Percentiles rank a stretch among this genome's conserved stretches.
phyloP scores from a whole-genome alignment of 345 rosid genomes.

The Eucalyptus polyanthemos region DNA sequence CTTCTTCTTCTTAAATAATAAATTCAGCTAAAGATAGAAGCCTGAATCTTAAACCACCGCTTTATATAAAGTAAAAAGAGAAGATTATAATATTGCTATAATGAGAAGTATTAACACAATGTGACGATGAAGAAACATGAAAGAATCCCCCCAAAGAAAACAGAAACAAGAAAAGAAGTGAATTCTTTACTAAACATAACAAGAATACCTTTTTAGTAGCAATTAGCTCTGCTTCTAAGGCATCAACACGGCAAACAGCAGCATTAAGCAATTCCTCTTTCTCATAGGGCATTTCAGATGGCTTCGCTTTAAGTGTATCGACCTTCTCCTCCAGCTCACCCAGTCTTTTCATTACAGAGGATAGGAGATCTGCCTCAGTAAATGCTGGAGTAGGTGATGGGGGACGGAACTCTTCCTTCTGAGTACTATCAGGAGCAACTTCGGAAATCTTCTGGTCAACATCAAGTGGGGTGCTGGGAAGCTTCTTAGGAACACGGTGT shows the following conservation, averaged over 20 bases:
- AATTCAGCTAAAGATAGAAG: neutral
- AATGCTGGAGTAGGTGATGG: conserved; percentile 43
- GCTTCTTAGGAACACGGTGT: conserved; percentile 26
- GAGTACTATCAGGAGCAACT: conserved; percentile 3
- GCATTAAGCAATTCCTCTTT: conserved; percentile 94
- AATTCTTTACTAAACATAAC: neutral
- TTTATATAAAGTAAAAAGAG: neutral
- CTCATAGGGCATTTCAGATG: conserved; percentile 93
- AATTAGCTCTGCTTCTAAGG: conserved; percentile 95
- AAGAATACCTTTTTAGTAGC: conserved; percentile 83
- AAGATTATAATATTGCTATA: neutral
- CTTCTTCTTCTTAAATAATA: neutral
- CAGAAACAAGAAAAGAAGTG: neutral
- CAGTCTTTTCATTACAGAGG: conserved; percentile 68
- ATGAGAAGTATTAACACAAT: neutral
- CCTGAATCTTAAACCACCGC: neutral
- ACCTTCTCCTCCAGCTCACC: conserved; percentile 90
- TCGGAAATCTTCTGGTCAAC: conserved; percentile 22
- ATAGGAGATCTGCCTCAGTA: conserved; percentile 47
- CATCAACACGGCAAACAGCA: conserved; percentile 97
- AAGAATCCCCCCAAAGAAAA: neutral
- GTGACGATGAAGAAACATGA: neutral
- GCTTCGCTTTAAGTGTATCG: conserved; percentile 71
- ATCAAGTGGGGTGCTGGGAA: conserved; percentile 18
- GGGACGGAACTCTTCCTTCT: conserved; percentile 35